These are phyloP conservation scores for Didymella lethalis DNA, from an alignment of 2,329 filamentous ascomycete species.

Conservation along the genomic window DNA sequence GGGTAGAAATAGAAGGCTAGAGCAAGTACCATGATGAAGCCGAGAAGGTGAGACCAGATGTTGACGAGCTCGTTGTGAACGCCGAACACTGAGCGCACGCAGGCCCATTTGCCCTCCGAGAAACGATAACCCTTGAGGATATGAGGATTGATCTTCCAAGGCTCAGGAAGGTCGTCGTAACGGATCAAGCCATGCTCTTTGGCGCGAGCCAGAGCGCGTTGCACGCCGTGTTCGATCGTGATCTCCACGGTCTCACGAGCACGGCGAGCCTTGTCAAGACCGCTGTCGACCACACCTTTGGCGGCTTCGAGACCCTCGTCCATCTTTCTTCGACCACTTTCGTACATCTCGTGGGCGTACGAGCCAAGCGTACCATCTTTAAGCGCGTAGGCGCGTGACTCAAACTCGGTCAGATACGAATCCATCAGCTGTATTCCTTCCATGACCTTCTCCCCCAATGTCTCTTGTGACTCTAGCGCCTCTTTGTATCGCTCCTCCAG, in stretches of 20 bases:
- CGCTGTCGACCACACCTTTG: slow-evolving; percentile 78
- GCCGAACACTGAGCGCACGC: slow-evolving; percentile 81
- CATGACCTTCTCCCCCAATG: slow-evolving; percentile 88
- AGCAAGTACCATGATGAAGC: slow-evolving; percentile 84
- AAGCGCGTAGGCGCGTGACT: slow-evolving; percentile 80
- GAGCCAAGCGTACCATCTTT: slow-evolving; percentile 78
- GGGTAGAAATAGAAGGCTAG: slow-evolving; percentile 98
- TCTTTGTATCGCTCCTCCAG: slow-evolving; percentile 88
- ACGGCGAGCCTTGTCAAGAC: slow-evolving; percentile 80
- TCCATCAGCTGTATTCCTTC: slow-evolving; percentile 89
- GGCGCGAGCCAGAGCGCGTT: slow-evolving; percentile 76
- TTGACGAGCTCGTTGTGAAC: slow-evolving; percentile 95
- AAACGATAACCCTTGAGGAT: slow-evolving; percentile 94
- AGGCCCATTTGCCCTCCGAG: slow-evolving; percentile 88
- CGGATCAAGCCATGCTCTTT: slow-evolving; percentile 82
- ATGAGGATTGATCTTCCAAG: slow-evolving; percentile 95
- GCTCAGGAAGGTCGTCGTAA: slow-evolving; percentile 88
- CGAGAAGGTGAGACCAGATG: slow-evolving; percentile 95
- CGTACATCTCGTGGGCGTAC: slow-evolving; percentile 76
- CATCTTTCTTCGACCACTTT: slow-evolving; percentile 79
- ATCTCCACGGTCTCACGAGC: slow-evolving; percentile 69
- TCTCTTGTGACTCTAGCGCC: slow-evolving; percentile 82
- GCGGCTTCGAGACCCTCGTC: slow-evolving; percentile 80
- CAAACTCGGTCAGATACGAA: slow-evolving; percentile 83
- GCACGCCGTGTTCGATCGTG: slow-evolving; percentile 83